Base-by-base conservation (phyloP, 176 grass and related monocot genomes). In the Avena eriantha region DNA sequence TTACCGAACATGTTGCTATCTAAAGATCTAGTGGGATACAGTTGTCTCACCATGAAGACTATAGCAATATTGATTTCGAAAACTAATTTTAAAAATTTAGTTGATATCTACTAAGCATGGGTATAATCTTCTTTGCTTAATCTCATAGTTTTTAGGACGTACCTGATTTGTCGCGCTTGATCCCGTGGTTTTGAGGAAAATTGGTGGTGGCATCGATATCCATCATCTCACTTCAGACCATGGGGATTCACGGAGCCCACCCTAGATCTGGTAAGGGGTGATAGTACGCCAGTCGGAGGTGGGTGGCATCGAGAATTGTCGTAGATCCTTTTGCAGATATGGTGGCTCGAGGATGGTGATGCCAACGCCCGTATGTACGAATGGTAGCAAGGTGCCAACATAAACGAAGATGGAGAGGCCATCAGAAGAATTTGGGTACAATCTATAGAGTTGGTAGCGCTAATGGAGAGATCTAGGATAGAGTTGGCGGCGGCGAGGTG, bases 331-430 rank as follows among this genome's bases (percentile, higher is more conserved):
- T 26, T 66, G 33, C 0, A 29, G 5, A 66, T 66, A 5, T 1
- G 63, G 26, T 66, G 4, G 12, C 26, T 31, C 15, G 2, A 4
- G 13, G 63, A 4, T 0, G 63, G n/a, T 26, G 9, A 19, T 2
- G 57, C n/a, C 8, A 8, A 10, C 1, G 13, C 31, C 1, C 0
- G 1, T 0, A 8, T 3, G n/a, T 10, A 73, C 0, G 43, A 35
- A 41, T 59, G 54, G 11, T 78, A 34, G 54, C 19, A 78, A 57
- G 31, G 31, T 57, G 2, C 0, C 1, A 53, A 10, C 13, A 18
- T 3, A 10, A 22, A 8, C 19, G 11, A 78, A 16, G 19, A 78
- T 39, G 50, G 12, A 15, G 35, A 61, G 5, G 5, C 12, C 61
- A 0, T 23, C 15, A 1, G 22, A 3, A 24, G 36, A 19, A 29